Evolutionary conservation across 164 flowering plant genomes (phyloP).

Genomic region (Brasenia schreberi): DNA sequence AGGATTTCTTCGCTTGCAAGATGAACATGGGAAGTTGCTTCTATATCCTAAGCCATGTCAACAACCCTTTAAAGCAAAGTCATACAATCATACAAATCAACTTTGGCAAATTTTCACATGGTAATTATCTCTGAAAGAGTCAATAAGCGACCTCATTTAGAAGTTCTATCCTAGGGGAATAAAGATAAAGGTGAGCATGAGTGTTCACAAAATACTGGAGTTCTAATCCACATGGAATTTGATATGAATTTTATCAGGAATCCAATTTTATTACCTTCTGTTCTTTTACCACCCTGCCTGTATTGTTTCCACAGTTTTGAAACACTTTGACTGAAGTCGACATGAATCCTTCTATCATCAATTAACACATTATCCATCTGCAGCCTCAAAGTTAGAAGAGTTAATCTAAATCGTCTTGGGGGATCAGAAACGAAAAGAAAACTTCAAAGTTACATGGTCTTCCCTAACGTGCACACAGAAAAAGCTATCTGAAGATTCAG

Average conservation of each 20-base stretch:
- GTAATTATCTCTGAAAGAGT: too few relatives aligned
- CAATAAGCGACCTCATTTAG: too few relatives aligned
- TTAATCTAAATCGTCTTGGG: neutral
- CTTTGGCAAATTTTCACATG: too few relatives aligned
- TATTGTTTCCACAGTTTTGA: conserved; percentile 78
- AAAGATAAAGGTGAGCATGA: neutral
- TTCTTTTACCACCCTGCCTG: conserved; percentile 22
- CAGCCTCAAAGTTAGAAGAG: conserved; percentile 1
- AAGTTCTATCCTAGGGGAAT: too few relatives aligned
- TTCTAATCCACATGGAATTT: neutral
- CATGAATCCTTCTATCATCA: conserved; percentile 95
- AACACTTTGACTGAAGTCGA: conserved; percentile 98
- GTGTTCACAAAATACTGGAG: neutral
- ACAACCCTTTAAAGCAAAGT: too few relatives aligned
- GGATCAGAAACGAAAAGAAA: neutral
- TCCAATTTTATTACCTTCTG: neutral
- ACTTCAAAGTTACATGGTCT: too few relatives aligned
- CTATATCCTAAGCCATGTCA: too few relatives aligned
- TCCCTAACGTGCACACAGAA: too few relatives aligned
- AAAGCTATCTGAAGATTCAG: too few relatives aligned
- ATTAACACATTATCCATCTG: conserved; percentile 98
- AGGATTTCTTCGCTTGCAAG: too few relatives aligned
- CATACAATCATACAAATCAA: too few relatives aligned
- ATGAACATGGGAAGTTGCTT: too few relatives aligned
- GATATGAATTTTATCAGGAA: neutral